A percentile compares a stretch with the other conserved stretches of the same genome.
Evolutionary conservation across 75 land plant species (phyloP).

Genomic region (Picea sitchensis): DNA sequence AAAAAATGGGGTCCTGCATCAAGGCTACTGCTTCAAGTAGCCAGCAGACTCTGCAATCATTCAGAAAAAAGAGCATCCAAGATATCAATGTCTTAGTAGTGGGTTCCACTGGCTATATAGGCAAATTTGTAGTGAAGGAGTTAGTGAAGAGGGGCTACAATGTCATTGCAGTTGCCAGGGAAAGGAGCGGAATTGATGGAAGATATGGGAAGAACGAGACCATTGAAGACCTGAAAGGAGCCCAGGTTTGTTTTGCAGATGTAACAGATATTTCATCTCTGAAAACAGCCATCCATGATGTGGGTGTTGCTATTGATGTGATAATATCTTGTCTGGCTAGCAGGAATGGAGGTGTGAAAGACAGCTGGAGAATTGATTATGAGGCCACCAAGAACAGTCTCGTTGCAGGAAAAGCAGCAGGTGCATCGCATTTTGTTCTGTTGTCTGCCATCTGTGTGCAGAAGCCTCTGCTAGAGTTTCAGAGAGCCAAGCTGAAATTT

Average conservation of each 20-base stretch:
- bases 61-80: slow-evolving; percentile 46
- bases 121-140: slow-evolving; percentile 86
- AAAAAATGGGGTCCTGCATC: too few relatives aligned
- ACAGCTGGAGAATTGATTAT: slow-evolving; percentile 94
- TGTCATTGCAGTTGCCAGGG: slow-evolving; percentile 76
- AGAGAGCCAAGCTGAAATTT: slow-evolving; percentile 93
- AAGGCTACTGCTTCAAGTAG: too few relatives aligned
- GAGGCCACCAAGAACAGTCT: slow-evolving; percentile 85
- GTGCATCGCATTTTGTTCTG: slow-evolving; percentile 93
- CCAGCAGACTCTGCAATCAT: slow-evolving; percentile 5
- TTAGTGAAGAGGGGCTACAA: slow-evolving; percentile 72
- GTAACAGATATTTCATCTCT: slow-evolving; percentile 60
- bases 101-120: slow-evolving; percentile 98
- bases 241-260: slow-evolving; percentile 80
- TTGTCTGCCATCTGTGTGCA: slow-evolving; percentile 98
- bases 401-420: slow-evolving; percentile 49
- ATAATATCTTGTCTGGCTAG: slow-evolving; percentile 96
- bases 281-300: slow-evolving; percentile 26
- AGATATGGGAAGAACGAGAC: slow-evolving; percentile 46
- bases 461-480: slow-evolving; percentile 93
- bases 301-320: slow-evolving; percentile 56
- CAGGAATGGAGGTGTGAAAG: slow-evolving; percentile 82
- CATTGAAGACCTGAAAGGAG: slow-evolving; percentile 47
- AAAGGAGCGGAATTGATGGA: slow-evolving; percentile 82
- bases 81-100: slow-evolving; percentile 75